phyloP scores from a whole-genome alignment of 129 eudicot genomes.

The Deinandra increscens region DNA sequence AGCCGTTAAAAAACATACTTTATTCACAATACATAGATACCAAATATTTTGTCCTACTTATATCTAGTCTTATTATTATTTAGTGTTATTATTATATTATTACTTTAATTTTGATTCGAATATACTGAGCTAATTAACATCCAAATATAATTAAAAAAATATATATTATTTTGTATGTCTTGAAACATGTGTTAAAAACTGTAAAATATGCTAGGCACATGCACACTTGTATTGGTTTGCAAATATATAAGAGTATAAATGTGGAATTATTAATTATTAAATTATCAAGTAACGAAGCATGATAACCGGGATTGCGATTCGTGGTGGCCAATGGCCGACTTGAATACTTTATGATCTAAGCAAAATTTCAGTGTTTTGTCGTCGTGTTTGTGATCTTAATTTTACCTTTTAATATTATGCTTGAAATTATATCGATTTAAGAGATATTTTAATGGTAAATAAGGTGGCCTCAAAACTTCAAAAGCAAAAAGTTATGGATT shows the following conservation, averaged over 20 bases:
- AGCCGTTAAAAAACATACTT: no score
- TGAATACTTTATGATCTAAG: slow-evolving; percentile 20
- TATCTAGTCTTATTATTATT: no score
- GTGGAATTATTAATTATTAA: not conserved
- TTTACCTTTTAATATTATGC: not conserved
- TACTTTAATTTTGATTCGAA: slow-evolving; percentile 3
- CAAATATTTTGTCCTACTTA: not conserved
- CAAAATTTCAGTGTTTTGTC: slow-evolving; percentile 15
- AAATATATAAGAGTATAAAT: slow-evolving; percentile 11
- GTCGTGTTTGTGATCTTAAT: slow-evolving; percentile 17
- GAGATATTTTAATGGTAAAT: no score
- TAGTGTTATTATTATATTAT: not conserved
- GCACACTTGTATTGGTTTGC: slow-evolving; percentile 16
- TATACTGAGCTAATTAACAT: slow-evolving; percentile 19
- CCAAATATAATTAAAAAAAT: not conserved
- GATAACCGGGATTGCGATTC: slow-evolving; percentile 31
- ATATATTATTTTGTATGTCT: slow-evolving; percentile 5
- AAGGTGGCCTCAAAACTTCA: no score
- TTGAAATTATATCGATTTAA: no score
- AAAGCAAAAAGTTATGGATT: no score
- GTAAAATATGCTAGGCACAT: slow-evolving; percentile 21
- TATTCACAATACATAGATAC: not conserved
- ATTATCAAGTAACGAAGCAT: slow-evolving; percentile 19
- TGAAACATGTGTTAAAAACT: slow-evolving; percentile 7
- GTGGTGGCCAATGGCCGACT: slow-evolving; percentile 20